Base-by-base conservation (phyloP, 192 early-diverging fungal genomes). In the Obelidium mucronatum region DNA sequence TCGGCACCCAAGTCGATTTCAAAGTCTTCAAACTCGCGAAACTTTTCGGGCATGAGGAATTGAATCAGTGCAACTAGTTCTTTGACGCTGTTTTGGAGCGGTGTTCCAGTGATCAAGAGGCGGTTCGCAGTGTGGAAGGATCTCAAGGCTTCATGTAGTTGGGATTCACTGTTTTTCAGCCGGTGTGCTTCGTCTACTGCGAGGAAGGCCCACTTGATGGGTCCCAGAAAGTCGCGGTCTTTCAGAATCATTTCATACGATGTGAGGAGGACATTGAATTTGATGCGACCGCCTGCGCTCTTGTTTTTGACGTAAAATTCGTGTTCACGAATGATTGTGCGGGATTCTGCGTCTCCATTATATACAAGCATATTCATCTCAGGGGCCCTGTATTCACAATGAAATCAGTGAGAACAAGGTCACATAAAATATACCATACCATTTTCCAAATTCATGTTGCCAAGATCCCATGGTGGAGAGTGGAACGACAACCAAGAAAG, bases 161-260 rank as follows among this genome's bases (percentile, higher is more conserved):
- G 93, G 2, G 96, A 97, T 71, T 94, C 93, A 34, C 90, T 88
- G 80, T 98, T 99, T 79, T 99, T 99, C 51, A 99, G 87, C 19
- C 97, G 90, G 81, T 99, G 98, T 3, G 98, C 98, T 81, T 99
- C 98, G 70, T 99, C 98, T 0, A 99, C 96, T 0, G 93, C 94
- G 48, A 99, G 78, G 75, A 93, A 96, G 36, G 91, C 91, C 98
- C 98, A 99, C 53, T 91, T 90, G 75, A 98, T 94, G 40, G 74
- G 74, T 19, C 92, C 91, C 3, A 99, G 83, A 53, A 92, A 77
- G 33, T 88, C 90, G 24, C 92, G 90, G 78, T 99, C 98, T 76
- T 95, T 96, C 28, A 97, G 88, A 53, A 97, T 92, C 67, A 98
- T 83, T 81, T 99, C 97, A 75, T 95, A 99, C 0, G 96, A 97